Base-by-base conservation (phyloP, 495 filamentous ascomycete species). In the Penicillium riverlandense region DNA sequence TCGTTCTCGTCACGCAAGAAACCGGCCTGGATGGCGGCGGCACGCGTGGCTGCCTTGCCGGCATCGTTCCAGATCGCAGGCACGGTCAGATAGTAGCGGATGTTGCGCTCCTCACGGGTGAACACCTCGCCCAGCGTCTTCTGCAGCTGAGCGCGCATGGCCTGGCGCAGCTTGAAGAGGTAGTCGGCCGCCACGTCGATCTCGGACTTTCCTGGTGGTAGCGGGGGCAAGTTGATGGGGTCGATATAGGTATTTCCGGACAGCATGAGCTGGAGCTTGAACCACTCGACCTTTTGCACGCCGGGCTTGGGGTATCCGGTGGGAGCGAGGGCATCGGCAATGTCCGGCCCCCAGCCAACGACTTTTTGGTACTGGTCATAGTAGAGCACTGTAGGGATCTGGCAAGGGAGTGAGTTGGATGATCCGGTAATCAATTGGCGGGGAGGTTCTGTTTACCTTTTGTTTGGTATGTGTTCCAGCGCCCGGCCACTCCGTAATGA, bases 321-420 rank as follows among this genome's bases (percentile, higher is more conserved):
- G 22, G 85, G 84, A 41, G 84, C 84, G 43, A 88, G 70, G 22
- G 84, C 84, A 55, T 88, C 84, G 28, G 84, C 82, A 47, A 88
- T 88, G 63, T 88, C 84, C 7, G 84, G 84, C 35, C 84, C 84
- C 84, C 84, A 88, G 14, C 84, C 84, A 8, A 88, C 84, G 29
- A 88, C 84, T 54, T 88, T 85, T 57, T 88, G 84, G 61, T 86
- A 84, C 59, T 87, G 83, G 54, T 88, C 84, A 52, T 88, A 88
- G 63, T 88, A 88, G 39, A 88, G 75, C 22, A 88, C 84, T 8
- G 84, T 88, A 11, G 84, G 84, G 47, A 88, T 88, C 84, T 87
- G 58, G 27, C 22, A 13, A 7, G 30, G 34, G 31, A 44, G 40
- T 38, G 0, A 22, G 22, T 22, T 3, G 22, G 22, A 22, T 22